Evolutionary conservation across 495 filamentous ascomycete genomes (phyloP).

Genomic region (Geopyxis carbonaria): DNA sequence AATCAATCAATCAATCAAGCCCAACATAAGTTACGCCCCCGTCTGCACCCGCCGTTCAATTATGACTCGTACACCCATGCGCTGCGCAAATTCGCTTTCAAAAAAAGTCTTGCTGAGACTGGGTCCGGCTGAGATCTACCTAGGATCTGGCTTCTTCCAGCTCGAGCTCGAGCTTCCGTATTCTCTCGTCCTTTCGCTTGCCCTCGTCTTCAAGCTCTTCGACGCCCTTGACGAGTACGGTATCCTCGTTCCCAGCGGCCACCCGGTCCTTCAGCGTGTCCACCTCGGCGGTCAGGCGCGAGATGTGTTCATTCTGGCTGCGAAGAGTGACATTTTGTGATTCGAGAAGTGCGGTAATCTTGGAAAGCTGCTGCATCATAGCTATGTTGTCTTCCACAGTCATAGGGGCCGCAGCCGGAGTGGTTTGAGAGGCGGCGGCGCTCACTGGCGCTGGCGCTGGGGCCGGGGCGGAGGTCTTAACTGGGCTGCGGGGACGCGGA

Average conservation of each 20-base stretch:
- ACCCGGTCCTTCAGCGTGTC: constrained; percentile 51
- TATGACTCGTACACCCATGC: no score
- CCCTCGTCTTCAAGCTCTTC: constrained; percentile 27
- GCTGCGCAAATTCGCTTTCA: no score
- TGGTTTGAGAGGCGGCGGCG: constrained; percentile 19
- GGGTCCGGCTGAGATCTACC: no score
- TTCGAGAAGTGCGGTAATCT: constrained; percentile 19
- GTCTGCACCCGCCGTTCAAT: no score
- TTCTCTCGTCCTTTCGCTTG: constrained; percentile 44
- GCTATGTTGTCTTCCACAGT: constrained; percentile 5
- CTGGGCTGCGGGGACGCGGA: constrained; percentile 64
- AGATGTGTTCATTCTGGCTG: constrained; percentile 32
- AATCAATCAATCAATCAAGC: no score
- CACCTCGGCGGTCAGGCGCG: constrained; percentile 46
- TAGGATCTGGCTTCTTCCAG: constrained; percentile 39
- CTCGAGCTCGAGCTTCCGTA: constrained; percentile 51
- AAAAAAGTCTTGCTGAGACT: no score
- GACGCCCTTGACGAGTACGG: background rate
- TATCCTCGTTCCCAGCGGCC: background rate
- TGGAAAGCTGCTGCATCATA: constrained; percentile 18
- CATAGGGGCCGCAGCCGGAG: background rate
- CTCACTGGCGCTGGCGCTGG: constrained; percentile 26
- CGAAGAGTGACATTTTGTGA: constrained; percentile 8
- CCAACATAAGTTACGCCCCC: no score
- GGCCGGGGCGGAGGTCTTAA: constrained; percentile 45